Conservation (phyloP, 2,329 filamentous ascomycete genomes). For the Venturia carpophila region DNA sequence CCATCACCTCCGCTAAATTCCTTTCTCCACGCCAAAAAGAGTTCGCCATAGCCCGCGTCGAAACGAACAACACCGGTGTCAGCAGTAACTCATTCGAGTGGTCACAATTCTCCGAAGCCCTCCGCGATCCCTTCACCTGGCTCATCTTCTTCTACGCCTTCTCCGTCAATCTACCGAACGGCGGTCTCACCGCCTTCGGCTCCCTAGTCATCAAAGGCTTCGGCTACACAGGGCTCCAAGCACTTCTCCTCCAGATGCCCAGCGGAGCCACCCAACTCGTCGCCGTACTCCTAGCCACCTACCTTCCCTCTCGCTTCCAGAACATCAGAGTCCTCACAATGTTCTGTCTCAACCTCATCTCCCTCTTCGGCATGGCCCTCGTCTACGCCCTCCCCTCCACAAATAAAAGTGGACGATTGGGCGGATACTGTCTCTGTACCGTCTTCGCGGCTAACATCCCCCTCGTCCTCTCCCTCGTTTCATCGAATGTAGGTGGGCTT, state of each 20-base stretch:
- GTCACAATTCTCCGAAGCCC: background rate
- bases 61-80: constrained; percentile 2
- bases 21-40: background rate
- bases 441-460: constrained; percentile 25
- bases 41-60: background rate
- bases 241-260: constrained; percentile 9
- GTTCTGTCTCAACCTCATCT: background rate
- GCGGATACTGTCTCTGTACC: constrained; percentile 25
- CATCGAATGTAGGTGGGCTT: constrained; percentile 22
- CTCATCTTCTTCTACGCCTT: background rate
- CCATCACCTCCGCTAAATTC: background rate
- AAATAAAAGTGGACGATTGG: constrained; percentile 21
- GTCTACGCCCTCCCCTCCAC: constrained; percentile 21
- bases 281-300: constrained; percentile 22
- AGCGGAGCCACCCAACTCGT: constrained; percentile 4
- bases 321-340: constrained; percentile 21
- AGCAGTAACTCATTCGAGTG: background rate
- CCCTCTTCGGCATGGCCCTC: constrained; percentile 2
- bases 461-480: constrained; percentile 22
- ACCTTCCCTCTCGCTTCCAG: constrained; percentile 19
- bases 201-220: constrained; percentile 6
- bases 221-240: background rate
- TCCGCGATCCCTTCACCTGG: constrained; percentile 2
- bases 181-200: background rate
- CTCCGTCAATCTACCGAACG: constrained; percentile 8